A percentile compares a stretch with the other conserved stretches of the same genome.
Evolutionary conservation across 2,329 filamentous ascomycete species (phyloP).

Genomic region (Fusarium chaquense): DNA sequence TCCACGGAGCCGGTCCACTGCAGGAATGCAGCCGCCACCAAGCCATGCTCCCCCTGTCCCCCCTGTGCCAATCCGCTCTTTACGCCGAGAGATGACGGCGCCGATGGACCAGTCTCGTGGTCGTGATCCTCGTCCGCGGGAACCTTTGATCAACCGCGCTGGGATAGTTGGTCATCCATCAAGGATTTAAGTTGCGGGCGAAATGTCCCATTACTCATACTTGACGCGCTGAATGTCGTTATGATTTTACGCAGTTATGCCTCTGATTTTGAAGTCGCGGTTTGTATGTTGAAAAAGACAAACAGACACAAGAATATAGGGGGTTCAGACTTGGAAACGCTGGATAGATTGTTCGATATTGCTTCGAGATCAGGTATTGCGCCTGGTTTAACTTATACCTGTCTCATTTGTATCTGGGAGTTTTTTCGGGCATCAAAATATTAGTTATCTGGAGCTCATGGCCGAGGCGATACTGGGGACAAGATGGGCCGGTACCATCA

Average conservation of each 20-base stretch:
- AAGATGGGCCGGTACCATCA: constrained; percentile 21
- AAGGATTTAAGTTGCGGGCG: constrained; percentile 23
- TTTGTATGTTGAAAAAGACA: background rate
- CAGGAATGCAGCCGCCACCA: constrained; percentile 29
- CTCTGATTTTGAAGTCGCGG: constrained; percentile 21
- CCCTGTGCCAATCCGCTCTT: constrained; percentile 46
- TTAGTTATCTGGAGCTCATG: background rate
- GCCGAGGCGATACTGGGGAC: background rate
- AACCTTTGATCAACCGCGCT: constrained; percentile 51
- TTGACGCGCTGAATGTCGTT: constrained; percentile 9
- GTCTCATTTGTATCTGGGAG: constrained; percentile 24
- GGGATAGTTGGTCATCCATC: constrained; percentile 38
- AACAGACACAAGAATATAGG: background rate
- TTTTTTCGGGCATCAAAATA: constrained; percentile 5
- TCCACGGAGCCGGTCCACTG: constrained; percentile 47
- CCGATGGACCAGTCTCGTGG: constrained; percentile 41
- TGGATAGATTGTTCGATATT: background rate
- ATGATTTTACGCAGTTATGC: constrained; percentile 42
- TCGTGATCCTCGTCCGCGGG: constrained; percentile 45
- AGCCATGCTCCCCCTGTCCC: constrained; percentile 45
- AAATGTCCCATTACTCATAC: background rate
- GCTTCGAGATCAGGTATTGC: background rate
- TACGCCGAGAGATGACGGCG: constrained; percentile 45
- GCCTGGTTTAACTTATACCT: background rate
- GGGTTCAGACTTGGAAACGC: background rate